These are phyloP conservation scores for Coemansia sp. DNA, from an alignment of 192 early-diverging fungal species.

Conservation along the genomic window DNA sequence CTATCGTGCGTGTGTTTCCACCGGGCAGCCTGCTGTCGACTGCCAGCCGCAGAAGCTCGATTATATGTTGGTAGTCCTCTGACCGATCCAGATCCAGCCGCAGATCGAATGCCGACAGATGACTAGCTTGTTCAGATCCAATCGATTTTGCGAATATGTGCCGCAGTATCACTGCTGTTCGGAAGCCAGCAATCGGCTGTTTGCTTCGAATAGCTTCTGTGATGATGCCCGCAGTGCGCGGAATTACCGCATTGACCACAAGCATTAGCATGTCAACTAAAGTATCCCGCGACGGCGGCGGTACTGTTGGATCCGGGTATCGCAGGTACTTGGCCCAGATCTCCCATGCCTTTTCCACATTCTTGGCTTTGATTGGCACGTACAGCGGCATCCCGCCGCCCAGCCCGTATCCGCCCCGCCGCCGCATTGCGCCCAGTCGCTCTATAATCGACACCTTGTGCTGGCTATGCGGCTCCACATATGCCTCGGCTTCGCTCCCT, in stretches of 20 bases:
- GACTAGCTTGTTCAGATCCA: neutral
- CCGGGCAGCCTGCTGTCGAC: slow-evolving; percentile 2
- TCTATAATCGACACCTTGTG: neutral
- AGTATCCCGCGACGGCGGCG: neutral
- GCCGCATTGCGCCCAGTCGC: slow-evolving; percentile 9
- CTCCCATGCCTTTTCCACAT: slow-evolving; percentile 48
- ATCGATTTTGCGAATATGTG: slow-evolving; percentile 8
- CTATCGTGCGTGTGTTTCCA: slow-evolving; percentile 17
- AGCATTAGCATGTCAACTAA: slow-evolving; percentile 23
- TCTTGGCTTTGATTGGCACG: slow-evolving; percentile 32
- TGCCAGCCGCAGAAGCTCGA: slow-evolving; percentile 11
- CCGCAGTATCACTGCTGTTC: slow-evolving; percentile 13
- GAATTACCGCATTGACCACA: slow-evolving; percentile 5
- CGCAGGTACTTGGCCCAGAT: slow-evolving; percentile 33
- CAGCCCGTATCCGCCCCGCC: slow-evolving; percentile 19
- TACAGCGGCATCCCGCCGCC: slow-evolving; percentile 35
- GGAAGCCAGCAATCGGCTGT: slow-evolving; percentile 14
- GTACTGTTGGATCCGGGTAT: neutral
- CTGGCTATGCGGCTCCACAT: slow-evolving; percentile 3
- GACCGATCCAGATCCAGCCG: slow-evolving; percentile 8
- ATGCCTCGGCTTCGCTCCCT: slow-evolving; percentile 8
- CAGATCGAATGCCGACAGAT: neutral
- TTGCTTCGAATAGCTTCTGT: neutral
- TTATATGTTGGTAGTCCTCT: slow-evolving; percentile 20
- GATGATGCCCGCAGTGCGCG: neutral